Base-by-base conservation (phyloP, 495 filamentous ascomycete genomes). In the Parachaetomium inaequale region DNA sequence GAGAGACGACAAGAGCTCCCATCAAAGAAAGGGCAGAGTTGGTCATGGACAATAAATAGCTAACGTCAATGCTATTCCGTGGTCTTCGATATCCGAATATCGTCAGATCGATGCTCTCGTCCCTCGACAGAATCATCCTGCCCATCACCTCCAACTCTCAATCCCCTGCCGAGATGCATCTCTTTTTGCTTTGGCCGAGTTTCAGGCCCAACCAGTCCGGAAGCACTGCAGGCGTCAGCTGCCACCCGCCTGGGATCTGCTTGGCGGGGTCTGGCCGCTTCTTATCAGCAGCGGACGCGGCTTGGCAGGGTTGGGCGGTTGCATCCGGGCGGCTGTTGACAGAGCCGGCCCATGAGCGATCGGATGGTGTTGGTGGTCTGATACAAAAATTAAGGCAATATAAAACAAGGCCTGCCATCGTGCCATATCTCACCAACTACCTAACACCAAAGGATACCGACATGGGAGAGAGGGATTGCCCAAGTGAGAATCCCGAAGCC, bases 131-230 rank as follows among this genome's bases (percentile, higher is more conserved):
- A 11, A 42, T 19, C 43, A 6, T 21, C 6, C 12, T 17, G 14
- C 38, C 3, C 2, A 42, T 42, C 38, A 42, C 10, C 38, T 14
- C 15, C 38, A 4, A 43, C 11, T 43, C 11, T 8, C 17, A 8
- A n/a, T 17, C 15, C 40, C 11, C 11, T 43, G 11, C 40, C 15
- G 17, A 17, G 11, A n/a, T 43, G 12, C n/a, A n/a, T 17, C 15
- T 43, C 40, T n/a, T n/a, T n/a, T n/a, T n/a, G n/a, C n/a, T 19
- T 25, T 19, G 36, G 23, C 21, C 23, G 15, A 40, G 55, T n/a
- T 31, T 21, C 31, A 19, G 7, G 23, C 40, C 36, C 58, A 53
- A 29, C 58, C 58, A 60, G 58, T 53, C 57, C 46, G 56, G n/a
- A n/a, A 43, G 4, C 57, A 19, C 32, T 15, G 17, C 36, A 7